Percentiles rank a stretch among this genome's conserved stretches.
These are phyloP conservation scores for Suillus lakei DNA, from an alignment of 768 basidiomycete genomes.

Conservation along the genomic window DNA sequence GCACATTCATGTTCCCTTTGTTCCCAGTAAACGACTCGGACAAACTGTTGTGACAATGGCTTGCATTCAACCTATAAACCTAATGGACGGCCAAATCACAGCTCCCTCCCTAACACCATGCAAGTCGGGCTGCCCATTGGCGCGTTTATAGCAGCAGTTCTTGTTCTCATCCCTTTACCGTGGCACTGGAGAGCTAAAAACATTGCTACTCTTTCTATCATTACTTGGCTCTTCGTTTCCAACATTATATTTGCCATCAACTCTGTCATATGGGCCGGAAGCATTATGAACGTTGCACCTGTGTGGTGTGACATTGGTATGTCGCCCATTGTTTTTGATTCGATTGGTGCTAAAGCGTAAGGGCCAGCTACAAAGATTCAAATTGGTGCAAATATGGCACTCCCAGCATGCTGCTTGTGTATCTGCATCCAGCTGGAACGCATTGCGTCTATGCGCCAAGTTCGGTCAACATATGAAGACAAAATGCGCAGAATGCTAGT, in stretches of 20 bases:
- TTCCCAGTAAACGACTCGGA: no score
- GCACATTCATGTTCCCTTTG: no score
- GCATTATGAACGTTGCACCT: no score
- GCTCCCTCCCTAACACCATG: constrained; percentile 21
- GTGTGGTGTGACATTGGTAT: constrained; percentile 20
- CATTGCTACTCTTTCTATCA: constrained; percentile 47
- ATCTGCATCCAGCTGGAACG: no score
- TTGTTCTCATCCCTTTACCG: constrained; percentile 42
- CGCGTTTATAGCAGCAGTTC: constrained; percentile 43
- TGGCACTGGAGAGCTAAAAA: no score
- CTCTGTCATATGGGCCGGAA: no score
- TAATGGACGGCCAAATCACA: neutral
- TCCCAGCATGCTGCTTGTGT: constrained; percentile 31
- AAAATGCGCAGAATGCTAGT: constrained; percentile 37
- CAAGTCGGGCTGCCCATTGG: constrained; percentile 36
- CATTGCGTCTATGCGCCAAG: constrained; percentile 35
- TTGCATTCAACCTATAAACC: no score
- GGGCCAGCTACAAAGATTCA: constrained; percentile 34
- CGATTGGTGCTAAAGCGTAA: neutral
- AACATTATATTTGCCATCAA: constrained; percentile 55
- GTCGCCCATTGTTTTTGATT: neutral
- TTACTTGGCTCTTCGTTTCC: constrained; percentile 51
- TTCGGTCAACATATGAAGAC: constrained; percentile 18
- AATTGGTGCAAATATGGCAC: constrained; percentile 29
- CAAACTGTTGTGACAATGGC: no score